Evolutionary conservation across 495 filamentous ascomycete species (phyloP).

Genomic region (Neurospora sp.): DNA sequence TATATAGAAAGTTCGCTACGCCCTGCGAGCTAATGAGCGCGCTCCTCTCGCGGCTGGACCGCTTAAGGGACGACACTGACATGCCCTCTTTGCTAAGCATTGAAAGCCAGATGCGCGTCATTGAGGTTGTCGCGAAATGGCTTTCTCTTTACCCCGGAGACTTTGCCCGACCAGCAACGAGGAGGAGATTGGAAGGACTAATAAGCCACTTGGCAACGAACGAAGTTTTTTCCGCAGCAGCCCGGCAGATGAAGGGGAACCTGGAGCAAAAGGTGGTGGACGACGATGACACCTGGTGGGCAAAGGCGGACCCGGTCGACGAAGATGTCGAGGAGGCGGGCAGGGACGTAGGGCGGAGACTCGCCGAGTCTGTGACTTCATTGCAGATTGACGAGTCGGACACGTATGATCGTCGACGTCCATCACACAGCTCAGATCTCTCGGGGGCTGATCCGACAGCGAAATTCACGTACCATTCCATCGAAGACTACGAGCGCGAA

Average conservation of each 20-base stretch:
- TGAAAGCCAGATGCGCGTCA: slow-evolving; percentile 68
- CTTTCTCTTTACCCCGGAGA: slow-evolving; percentile 84
- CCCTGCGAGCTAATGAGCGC: slow-evolving; percentile 64
- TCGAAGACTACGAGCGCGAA: slow-evolving; percentile 67
- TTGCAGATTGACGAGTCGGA: slow-evolving; percentile 31
- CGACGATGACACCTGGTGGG: slow-evolving; percentile 77
- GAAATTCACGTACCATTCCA: slow-evolving; percentile 45
- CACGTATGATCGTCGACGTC: slow-evolving; percentile 25
- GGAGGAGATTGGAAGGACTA: slow-evolving; percentile 59
- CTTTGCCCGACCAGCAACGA: slow-evolving; percentile 73
- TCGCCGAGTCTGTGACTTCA: slow-evolving; percentile 35
- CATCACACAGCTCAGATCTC: slow-evolving; percentile 36
- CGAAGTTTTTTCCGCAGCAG: slow-evolving; percentile 68
- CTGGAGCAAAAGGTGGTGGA: slow-evolving; percentile 54
- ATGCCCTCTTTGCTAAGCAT: slow-evolving; percentile 57
- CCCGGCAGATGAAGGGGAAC: slow-evolving; percentile 66
- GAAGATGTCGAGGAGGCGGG: slow-evolving; percentile 27
- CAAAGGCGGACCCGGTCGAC: slow-evolving; percentile 50
- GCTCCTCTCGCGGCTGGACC: slow-evolving; percentile 65
- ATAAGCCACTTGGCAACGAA: slow-evolving; percentile 55
- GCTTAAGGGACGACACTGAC: slow-evolving; percentile 49
- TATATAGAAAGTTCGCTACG: slow-evolving; percentile 91
- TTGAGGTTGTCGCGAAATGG: slow-evolving; percentile 83
- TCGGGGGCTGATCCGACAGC: slow-evolving; percentile 24
- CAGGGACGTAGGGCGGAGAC: slow-evolving; percentile 5